Base-by-base conservation (phyloP, 108 stramenopile species). In the Seminavis robusta region DNA sequence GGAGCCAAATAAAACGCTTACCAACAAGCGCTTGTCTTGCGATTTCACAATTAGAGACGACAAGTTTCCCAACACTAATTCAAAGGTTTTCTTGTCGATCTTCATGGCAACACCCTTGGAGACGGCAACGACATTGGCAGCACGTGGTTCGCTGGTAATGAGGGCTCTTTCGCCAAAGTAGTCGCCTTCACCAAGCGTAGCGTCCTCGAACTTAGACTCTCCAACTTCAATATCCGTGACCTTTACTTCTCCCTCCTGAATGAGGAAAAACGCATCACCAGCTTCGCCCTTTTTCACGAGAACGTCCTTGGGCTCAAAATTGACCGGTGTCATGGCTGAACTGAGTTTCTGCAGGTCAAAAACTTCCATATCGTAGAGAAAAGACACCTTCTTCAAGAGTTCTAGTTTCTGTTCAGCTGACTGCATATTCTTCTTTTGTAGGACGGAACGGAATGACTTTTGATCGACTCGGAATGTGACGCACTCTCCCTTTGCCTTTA, bases 121-220 rank as follows among this genome's bases (percentile, higher is more conserved):
- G 0, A 59, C 59, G 15, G 83, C 91, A 54, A 90, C 65, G 59
- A 84, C 75, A 42, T 85, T 86, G 13, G 84, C 87, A 44, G 83
- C 47, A 7, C 79, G 67, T 31, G 81, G 79, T 40, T 90, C 87
- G 44, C 87, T 89, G 0, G 81, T 65, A 1, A 90, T 40, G 11
- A 95, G 56, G 2, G 94, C 89, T 30, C 81, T 77, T 61, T 95
- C 94, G 20, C 94, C 94, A 69, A 93, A 92, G 67, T 83, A 88
- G 28, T 91, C 86, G 0, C 94, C 91, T 29, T 71, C 66, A 8
- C 63, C 68, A 37, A 95, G 59, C 24, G 80, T 69, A 55, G 88
- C 52, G 47, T 82, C 78, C 25, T 70, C 66, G 20, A 52, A 57
- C 28, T 65, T 58, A 9, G 41, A 55, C n/a, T 58, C 59, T 16